A percentile compares a stretch with the other conserved stretches of the same genome.
Evolutionary conservation across 2,329 filamentous ascomycete genomes (phyloP).

Genomic region (Aspergillus japonicus): DNA sequence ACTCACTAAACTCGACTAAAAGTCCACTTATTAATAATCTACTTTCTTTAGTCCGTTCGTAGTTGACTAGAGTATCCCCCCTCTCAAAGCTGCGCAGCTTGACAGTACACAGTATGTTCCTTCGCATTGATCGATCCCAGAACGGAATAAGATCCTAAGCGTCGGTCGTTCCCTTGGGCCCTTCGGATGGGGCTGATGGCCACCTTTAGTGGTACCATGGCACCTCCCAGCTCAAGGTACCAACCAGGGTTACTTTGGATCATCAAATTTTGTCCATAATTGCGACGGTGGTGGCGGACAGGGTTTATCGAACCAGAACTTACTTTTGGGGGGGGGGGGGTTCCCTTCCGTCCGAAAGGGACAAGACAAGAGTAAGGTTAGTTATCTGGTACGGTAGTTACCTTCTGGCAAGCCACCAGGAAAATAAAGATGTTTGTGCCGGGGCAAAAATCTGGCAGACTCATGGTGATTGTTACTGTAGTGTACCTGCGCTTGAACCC

Average conservation of each 20-base stretch:
- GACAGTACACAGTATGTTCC: no score
- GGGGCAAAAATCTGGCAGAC: background rate
- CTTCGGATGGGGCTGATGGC: background rate
- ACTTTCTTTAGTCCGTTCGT: background rate
- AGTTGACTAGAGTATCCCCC: background rate
- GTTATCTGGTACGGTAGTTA: no score
- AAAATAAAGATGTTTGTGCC: background rate
- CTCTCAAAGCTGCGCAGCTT: no score
- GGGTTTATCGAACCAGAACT: background rate
- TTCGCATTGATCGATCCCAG: no score
- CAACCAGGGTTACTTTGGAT: background rate
- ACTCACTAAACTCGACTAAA: background rate
- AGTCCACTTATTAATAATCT: background rate
- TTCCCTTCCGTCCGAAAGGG: background rate
- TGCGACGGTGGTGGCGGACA: background rate
- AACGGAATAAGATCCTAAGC: background rate
- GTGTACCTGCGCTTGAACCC: slow-evolving; percentile 6
- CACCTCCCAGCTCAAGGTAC: background rate
- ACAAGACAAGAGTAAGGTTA: no score
- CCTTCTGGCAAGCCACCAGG: no score
- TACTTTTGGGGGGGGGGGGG: no score
- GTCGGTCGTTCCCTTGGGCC: background rate
- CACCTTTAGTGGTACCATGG: background rate
- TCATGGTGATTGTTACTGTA: background rate
- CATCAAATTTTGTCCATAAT: background rate